Evolutionary conservation across 805 yeast genomes (phyloP), one percentile per base, ranked within the genome.

Genomic region (Candida nitratophila): DNA sequence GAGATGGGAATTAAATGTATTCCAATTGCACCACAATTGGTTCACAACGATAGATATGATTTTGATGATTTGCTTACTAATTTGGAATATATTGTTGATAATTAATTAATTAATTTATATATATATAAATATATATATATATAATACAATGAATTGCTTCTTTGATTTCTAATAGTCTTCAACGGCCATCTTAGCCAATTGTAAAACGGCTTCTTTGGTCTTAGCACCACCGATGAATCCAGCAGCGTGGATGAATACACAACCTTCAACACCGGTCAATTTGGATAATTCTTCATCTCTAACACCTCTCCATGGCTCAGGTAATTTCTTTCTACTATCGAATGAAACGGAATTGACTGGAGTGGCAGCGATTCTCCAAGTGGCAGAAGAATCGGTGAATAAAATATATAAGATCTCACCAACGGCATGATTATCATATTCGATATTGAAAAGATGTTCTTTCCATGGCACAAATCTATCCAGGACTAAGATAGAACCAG

Each of bases 221-320:
- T 80, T 73, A 45, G 91, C 87, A 43, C 99, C 99, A 38, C 99
- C 99, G 57, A 93, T 93, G 66, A 93, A 93, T 0, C 99, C 98
- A 36, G 96, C 86, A 37, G 98, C 96, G 56, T 93, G 99, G 46
- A 93, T 80, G 59, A 93, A 93, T 19, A 90, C 79, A 60, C 96
- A 86, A 9, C 86, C 96, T 29, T 77, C 80, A 44, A 93, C 77
- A n/a, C 95, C 96, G 31, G 88, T 70, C 52, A 74, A 68, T 51
- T 79, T 70, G 52, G 85, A 77, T 53, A 93, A 73, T 34, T 72
- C 85, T 27, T 86, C 91, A 60, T 93, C 99, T 61, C 99, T 80
- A 39, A 90, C 68, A n/a, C 99, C 99, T 70, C 99, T 79, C 88
- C 96, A 86, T 17, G 79, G 75, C 63, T 86, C 93, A 14, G 96